Percentiles rank a stretch among this genome's conserved stretches.
phyloP scores from a whole-genome alignment of 78 protist genomes.

The Polysphondylium violaceum region DNA sequence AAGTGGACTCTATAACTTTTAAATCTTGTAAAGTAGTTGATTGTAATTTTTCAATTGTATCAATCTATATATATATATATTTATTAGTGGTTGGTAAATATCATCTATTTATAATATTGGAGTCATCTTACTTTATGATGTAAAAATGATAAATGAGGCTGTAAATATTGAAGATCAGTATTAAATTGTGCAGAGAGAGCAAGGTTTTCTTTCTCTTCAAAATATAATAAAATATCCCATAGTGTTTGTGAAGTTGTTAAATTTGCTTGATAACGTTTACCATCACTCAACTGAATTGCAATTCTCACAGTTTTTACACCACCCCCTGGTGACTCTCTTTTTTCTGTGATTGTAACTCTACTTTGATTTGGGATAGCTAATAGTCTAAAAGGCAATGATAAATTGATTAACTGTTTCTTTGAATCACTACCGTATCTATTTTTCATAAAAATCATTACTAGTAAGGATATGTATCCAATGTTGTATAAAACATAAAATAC shows the following conservation, averaged over 20 bases:
- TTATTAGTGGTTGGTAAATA: background rate
- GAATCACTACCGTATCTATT: conserved; percentile 1
- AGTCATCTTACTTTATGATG: background rate
- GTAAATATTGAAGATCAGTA: background rate
- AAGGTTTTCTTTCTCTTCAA: conserved; percentile 1
- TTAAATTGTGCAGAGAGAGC: background rate
- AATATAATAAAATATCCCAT: conserved; percentile 41
- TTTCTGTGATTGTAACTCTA: conserved; percentile 30
- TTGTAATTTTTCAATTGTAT: conserved; percentile 39
- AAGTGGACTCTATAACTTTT: conserved; percentile 35
- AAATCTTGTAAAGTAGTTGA: conserved; percentile 19
- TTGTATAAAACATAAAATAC: background rate
- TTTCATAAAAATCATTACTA: too few relatives aligned
- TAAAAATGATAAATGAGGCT: too few relatives aligned
- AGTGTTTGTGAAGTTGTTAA: conserved; percentile 18
- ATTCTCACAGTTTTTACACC: background rate
- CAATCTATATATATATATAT: conserved; percentile 3
- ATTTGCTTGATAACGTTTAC: background rate
- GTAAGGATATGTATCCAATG: too few relatives aligned
- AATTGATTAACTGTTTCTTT: too few relatives aligned
- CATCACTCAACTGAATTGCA: conserved; percentile 45
- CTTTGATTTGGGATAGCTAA: conserved; percentile 47
- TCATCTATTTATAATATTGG: background rate
- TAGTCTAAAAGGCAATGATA: conserved; percentile 49
- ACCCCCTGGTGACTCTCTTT: background rate